These are phyloP conservation scores for Sistotremastrum niveocremeum DNA, from an alignment of 768 basidiomycete genomes.

Conservation along the genomic window DNA sequence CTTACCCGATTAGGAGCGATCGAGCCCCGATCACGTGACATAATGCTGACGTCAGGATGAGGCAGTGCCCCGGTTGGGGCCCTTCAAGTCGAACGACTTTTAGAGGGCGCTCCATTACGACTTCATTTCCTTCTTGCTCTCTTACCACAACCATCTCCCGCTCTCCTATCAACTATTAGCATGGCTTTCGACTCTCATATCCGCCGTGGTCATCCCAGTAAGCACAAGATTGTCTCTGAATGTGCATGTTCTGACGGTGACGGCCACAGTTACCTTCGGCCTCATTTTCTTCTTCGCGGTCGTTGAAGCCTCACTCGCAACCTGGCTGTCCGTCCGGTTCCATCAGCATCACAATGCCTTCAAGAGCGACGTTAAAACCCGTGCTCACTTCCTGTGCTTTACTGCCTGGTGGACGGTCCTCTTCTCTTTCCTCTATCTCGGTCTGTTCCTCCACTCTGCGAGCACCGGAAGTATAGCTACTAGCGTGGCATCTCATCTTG, in stretches of 20 bases:
- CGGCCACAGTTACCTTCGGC: constrained; percentile 32
- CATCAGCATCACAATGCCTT: constrained; percentile 41
- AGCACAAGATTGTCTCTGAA: constrained; percentile 11
- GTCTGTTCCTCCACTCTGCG: constrained; percentile 40
- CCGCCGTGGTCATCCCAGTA: constrained; percentile 44
- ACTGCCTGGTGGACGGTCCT: constrained; percentile 58
- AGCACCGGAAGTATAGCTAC: constrained; percentile 34
- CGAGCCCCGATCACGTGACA: background rate
- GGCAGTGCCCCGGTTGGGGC: no score
- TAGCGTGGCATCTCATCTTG: constrained; percentile 48
- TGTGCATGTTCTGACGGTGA: background rate
- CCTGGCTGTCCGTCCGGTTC: constrained; percentile 57
- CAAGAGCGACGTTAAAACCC: constrained; percentile 36
- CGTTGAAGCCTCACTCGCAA: constrained; percentile 60
- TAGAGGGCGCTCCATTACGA: background rate
- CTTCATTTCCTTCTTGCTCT: background rate
- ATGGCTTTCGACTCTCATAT: constrained; percentile 29
- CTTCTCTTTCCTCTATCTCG: constrained; percentile 35
- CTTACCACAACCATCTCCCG: background rate
- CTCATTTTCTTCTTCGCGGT: constrained; percentile 47
- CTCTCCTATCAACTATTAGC: background rate
- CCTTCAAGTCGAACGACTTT: no score
- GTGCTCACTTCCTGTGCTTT: constrained; percentile 58
- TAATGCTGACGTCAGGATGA: background rate
- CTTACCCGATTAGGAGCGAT: no score